phyloP scores from a whole-genome alignment of 805 yeast species.

The Yamadazyma akitaensis region DNA sequence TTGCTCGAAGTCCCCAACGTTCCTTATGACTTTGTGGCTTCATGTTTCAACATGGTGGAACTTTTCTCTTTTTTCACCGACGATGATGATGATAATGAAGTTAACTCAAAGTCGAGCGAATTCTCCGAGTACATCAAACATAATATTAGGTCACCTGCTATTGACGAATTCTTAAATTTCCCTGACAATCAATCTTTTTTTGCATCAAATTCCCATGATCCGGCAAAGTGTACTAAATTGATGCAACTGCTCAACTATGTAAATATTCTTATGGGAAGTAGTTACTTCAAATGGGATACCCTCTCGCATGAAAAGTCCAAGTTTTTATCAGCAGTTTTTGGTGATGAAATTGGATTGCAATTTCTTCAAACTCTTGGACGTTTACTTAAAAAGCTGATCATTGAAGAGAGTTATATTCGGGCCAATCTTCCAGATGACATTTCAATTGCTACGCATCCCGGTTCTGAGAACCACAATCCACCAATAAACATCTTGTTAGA shows the following conservation, averaged over 20 bases:
- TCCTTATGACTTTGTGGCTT: constrained; percentile 60
- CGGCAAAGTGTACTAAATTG: constrained; percentile 27
- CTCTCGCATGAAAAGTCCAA: constrained; percentile 45
- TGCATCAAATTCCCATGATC: constrained; percentile 24
- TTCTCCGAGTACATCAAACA: constrained; percentile 21
- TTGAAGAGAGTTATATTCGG: constrained; percentile 58
- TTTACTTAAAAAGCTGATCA: constrained; percentile 48
- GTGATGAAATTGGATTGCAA: constrained; percentile 38
- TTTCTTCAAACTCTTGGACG: constrained; percentile 41
- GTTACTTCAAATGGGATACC: constrained; percentile 52
- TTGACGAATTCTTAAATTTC: constrained; percentile 30
- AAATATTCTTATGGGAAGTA: constrained; percentile 46
- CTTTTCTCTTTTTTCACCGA: constrained; percentile 55
- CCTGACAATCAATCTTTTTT: constrained; percentile 35
- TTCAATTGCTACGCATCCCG: constrained; percentile 41
- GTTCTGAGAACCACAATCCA: constrained; percentile 22
- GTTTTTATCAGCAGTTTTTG: constrained; percentile 40
- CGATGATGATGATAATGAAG: constrained; percentile 48
- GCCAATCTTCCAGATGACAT: constrained; percentile 45
- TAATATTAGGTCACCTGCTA: constrained; percentile 23
- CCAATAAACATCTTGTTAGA: constrained; percentile 43
- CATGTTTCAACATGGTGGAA: constrained; percentile 50
- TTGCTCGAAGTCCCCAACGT: constrained; percentile 49
- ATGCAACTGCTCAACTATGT: constrained; percentile 35
- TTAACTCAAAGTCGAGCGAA: constrained; percentile 34